phyloP scores from a whole-genome alignment of 2,329 filamentous ascomycete species.

The Aaosphaeria pasadenensis region DNA sequence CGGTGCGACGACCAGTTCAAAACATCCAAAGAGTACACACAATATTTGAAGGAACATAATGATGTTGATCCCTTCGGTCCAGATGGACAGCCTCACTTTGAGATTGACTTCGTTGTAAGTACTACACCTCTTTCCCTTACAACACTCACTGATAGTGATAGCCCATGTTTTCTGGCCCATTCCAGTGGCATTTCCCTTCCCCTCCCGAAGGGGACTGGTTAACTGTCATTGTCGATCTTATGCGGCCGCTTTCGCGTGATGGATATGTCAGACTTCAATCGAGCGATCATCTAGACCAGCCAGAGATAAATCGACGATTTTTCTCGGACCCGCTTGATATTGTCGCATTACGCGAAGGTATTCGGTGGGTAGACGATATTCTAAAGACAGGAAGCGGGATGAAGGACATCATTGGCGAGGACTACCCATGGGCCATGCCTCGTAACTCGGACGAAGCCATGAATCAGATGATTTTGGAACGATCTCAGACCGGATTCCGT shows the following conservation, averaged over 20 bases:
- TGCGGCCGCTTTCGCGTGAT: slow-evolving; percentile 47
- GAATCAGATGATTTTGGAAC: slow-evolving; percentile 55
- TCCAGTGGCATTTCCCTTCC: slow-evolving; percentile 49
- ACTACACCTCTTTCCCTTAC: not conserved
- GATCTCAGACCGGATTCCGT: slow-evolving; percentile 56
- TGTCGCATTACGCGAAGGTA: slow-evolving; percentile 58
- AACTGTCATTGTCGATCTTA: slow-evolving; percentile 55
- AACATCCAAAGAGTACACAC: slow-evolving; percentile 47
- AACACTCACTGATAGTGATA: not conserved
- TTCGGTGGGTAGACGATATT: slow-evolving; percentile 57
- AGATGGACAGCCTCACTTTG: slow-evolving; percentile 24
- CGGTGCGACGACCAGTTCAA: slow-evolving; percentile 56
- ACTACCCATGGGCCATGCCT: slow-evolving; percentile 63
- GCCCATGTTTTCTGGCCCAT: slow-evolving; percentile 53
- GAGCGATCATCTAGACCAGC: slow-evolving; percentile 59
- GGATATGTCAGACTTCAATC: slow-evolving; percentile 60
- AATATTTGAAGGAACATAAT: slow-evolving; percentile 40
- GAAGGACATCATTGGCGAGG: slow-evolving; percentile 50
- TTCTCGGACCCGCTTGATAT: slow-evolving; percentile 46
- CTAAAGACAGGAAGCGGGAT: slow-evolving; percentile 56
- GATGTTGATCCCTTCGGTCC: slow-evolving; percentile 29
- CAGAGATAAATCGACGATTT: slow-evolving; percentile 47
- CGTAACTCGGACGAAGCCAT: slow-evolving; percentile 55
- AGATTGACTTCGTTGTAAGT: slow-evolving; percentile 52
- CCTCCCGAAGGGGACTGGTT: slow-evolving; percentile 49